Evolutionary conservation across 2,329 filamentous ascomycete genomes (phyloP), one percentile per base, ranked within the genome.

Genomic region (Botrytis deweyae): DNA sequence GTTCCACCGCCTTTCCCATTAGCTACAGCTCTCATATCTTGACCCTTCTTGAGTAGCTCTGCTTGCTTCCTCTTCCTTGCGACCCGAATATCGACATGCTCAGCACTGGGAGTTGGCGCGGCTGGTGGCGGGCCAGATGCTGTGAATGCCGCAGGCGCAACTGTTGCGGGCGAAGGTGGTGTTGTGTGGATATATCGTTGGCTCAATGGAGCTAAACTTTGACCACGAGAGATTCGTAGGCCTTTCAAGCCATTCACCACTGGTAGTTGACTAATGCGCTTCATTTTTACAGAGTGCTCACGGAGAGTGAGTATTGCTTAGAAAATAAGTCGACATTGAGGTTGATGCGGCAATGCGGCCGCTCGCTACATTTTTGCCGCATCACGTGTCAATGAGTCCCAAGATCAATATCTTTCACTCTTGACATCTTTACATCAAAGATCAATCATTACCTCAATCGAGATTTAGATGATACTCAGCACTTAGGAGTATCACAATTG

Each of bases 51-150:
- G 70, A 89, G 83, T 77, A 89, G 80, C 78, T 87, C 86, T 44
- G 87, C 88, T 79, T 90, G 88, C 75, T 82, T 85, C 79, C 82
- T 83, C 72, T 88, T 84, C 70, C 88, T 83, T 76, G 86, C 85
- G 64, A 88, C 80, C 58, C 88, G 83, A 33, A 79, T 75, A 76
- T 82, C 79, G 25, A 79, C 77, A 77, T 82, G 78, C 66, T 80
- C 81, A 59, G 81, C 80, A 10, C 81, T 82, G 18, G 88, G 85
- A 38, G 82, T 78, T 1, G 89, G 89, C 1, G 88, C 83, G 73
- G 85, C 83, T 4, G 89, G 89, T 10, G 89, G 89, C 72, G 89
- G 89, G 2, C 89, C 89, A 49, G 87, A 84, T 75, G 87, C 87
- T 76, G 88, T 84, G 76, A 88, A 83, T 62, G 88, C 85, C 1